These are phyloP conservation scores for Eutrema japonicum DNA, from an alignment of 345 rosid species.

Conservation along the genomic window DNA sequence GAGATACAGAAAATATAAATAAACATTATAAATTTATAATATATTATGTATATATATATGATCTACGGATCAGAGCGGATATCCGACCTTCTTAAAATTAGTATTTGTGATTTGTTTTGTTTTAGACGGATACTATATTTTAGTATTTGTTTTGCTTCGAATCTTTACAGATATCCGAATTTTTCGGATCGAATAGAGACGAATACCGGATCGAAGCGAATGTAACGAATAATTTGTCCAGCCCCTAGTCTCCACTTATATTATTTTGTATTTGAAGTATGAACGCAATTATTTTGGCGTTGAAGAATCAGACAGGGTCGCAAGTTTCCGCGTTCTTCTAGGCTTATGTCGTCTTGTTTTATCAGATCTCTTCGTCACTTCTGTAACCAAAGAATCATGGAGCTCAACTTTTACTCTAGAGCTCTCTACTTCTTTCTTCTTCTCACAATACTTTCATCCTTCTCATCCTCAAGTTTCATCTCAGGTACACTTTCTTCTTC, in stretches of 20 bases:
- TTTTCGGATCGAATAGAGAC: no score
- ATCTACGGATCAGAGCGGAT: no score
- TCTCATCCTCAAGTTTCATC: conserved; percentile 52
- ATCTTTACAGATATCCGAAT: no score
- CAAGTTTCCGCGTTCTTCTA: conserved; percentile 35
- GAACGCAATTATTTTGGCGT: not conserved
- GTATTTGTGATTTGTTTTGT: no score
- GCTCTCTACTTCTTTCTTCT: conserved; percentile 44
- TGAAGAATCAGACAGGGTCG: conserved; percentile 16
- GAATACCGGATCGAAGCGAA: no score
- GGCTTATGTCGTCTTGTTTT: conserved; percentile 18
- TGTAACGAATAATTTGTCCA: no score
- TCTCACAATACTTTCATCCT: conserved; percentile 43
- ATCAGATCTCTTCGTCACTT: conserved; percentile 37
- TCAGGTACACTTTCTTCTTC: conserved; percentile 50
- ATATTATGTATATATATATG: no score
- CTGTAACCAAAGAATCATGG: conserved; percentile 41
- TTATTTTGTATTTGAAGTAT: not conserved
- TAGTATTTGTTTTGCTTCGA: no score
- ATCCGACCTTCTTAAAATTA: no score
- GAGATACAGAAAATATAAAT: no score
- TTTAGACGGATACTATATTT: no score
- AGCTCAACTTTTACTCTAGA: conserved; percentile 20
- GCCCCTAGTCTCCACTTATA: conserved; percentile 45
- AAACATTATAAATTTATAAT: no score